phyloP scores from a whole-genome alignment of 192 early-diverging fungal genomes.

The Backusella tuberculispora region DNA sequence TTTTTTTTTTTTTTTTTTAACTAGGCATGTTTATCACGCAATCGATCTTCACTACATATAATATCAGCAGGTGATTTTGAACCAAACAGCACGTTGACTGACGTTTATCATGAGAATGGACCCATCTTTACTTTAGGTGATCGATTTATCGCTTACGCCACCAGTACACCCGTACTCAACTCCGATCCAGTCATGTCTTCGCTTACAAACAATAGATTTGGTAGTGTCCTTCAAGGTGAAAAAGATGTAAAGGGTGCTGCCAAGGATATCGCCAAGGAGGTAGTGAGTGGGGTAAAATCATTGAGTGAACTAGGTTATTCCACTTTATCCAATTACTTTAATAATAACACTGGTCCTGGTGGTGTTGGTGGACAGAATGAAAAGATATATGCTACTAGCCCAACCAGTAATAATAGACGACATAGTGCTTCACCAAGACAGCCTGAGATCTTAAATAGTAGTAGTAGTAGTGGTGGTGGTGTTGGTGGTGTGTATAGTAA shows the following conservation, averaged over 20 bases:
- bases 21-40: constrained; percentile 21
- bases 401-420: constrained; percentile 4
- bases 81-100: constrained; percentile 46
- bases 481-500: neutral
- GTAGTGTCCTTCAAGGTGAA: constrained; percentile 34
- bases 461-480: neutral
- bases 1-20: neutral
- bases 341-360: neutral
- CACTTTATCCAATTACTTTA: constrained; percentile 67
- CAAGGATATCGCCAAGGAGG: constrained; percentile 79
- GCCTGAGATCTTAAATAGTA: neutral
- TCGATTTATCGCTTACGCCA: constrained; percentile 72
- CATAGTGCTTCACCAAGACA: neutral
- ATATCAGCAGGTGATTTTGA: constrained; percentile 54
- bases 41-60: constrained; percentile 48
- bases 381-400: constrained; percentile 14
- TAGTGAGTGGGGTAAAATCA: constrained; percentile 75
- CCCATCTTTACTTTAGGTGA: constrained; percentile 65
- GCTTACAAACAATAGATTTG: constrained; percentile 21
- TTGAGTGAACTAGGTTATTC: constrained; percentile 69
- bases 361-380: neutral
- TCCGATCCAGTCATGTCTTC: constrained; percentile 21
- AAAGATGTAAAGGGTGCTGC: constrained; percentile 61
- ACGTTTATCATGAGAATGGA: constrained; percentile 48
- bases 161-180: constrained; percentile 48